Conservation (phyloP, 257 asterid genomes). For the Mitragyna speciosa region DNA sequence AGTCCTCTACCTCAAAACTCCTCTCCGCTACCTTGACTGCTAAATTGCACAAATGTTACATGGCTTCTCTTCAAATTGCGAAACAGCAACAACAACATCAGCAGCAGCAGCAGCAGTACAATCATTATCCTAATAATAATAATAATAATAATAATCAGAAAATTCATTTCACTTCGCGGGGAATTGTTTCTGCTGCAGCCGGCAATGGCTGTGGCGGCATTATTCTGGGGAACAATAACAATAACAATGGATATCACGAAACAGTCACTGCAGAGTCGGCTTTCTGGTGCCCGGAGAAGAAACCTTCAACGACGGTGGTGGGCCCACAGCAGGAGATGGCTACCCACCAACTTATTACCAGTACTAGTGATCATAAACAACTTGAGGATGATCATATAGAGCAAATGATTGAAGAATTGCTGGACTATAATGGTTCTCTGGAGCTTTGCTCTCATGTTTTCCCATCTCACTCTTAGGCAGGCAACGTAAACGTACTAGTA, state of each 20-base stretch:
- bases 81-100: constrained; percentile 31
- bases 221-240: background rate
- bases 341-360: constrained; percentile 16
- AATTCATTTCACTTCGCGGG: background rate
- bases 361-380: constrained; percentile 12
- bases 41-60: constrained; percentile 76
- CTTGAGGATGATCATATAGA: constrained; percentile 79
- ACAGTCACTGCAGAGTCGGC: background rate
- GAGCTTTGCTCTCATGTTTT: constrained; percentile 51
- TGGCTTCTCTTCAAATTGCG: constrained; percentile 55
- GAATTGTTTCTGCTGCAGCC: background rate
- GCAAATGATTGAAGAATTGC: constrained; percentile 86
- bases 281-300: constrained; percentile 6
- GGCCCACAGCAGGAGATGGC: constrained; percentile 16
- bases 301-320: background rate
- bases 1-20: constrained; percentile 48
- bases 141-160: background rate
- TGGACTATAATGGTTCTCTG: constrained; percentile 57
- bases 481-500: no score
- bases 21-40: constrained; percentile 74
- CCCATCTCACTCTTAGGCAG: constrained; percentile 16
- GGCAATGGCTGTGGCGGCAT: background rate
- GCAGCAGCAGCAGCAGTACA: background rate
- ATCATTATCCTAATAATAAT: background rate
- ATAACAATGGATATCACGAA: background rate